Conservation (phyloP, 1,284 basidiomycete genomes). For the Naganishia sp. region DNA sequence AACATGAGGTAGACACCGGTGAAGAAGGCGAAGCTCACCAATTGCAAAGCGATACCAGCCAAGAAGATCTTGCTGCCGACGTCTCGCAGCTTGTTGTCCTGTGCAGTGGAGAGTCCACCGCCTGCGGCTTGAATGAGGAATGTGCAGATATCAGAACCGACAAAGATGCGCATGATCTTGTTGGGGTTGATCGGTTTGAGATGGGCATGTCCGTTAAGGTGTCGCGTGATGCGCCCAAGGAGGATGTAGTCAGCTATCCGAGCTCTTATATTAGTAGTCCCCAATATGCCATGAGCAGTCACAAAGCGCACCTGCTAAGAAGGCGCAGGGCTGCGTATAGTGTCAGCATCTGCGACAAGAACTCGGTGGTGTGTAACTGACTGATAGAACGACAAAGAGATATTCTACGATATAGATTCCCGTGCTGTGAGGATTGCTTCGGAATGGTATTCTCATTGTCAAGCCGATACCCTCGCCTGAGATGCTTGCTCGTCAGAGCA, state of each 20-base stretch:
- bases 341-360: not conserved
- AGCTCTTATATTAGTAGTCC: not conserved
- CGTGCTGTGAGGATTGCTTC: conserved; percentile 40
- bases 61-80: conserved; percentile 62
- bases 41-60: conserved; percentile 64
- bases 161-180: conserved; percentile 34
- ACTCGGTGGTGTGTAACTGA: conserved; percentile 44
- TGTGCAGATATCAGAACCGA: conserved; percentile 56
- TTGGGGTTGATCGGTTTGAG: conserved; percentile 52
- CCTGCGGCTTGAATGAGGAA: conserved; percentile 66
- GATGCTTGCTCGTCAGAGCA: not conserved
- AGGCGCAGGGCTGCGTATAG: conserved; percentile 64
- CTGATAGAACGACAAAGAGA: conserved; percentile 66
- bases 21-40: conserved; percentile 67
- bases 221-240: conserved; percentile 63
- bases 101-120: conserved; percentile 50
- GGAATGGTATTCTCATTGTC: conserved; percentile 52
- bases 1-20: conserved; percentile 63
- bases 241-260: conserved; percentile 64
- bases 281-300: not conserved
- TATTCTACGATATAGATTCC: conserved; percentile 64
- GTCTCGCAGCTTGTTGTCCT: conserved; percentile 40
- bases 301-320: conserved; percentile 58
- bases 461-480: conserved; percentile 45
- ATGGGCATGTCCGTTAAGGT: conserved; percentile 59